Percentiles rank a stretch among this genome's conserved stretches.
phyloP scores from a whole-genome alignment of 805 yeast species.

The Metschnikowia colocasiae region DNA sequence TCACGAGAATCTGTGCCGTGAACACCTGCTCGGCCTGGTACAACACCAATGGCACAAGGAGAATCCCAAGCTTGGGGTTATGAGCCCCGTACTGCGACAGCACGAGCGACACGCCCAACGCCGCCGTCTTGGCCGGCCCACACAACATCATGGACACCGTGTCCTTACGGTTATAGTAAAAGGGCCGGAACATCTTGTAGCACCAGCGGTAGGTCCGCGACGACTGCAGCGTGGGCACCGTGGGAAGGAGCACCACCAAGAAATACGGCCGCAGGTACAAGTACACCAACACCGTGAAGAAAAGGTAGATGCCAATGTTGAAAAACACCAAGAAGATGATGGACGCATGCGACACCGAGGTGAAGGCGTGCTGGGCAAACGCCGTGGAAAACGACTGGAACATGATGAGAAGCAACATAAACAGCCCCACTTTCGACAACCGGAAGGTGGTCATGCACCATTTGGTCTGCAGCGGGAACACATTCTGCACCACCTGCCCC shows the following conservation, averaged over 20 bases:
- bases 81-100: conserved; percentile 72
- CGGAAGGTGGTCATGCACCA: conserved; percentile 56
- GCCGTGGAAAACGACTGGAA: conserved; percentile 84
- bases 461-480: conserved; percentile 61
- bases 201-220: conserved; percentile 43
- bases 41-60: conserved; percentile 77
- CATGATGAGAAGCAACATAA: conserved; percentile 75
- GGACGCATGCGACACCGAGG: conserved; percentile 61
- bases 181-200: conserved; percentile 52
- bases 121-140: conserved; percentile 93
- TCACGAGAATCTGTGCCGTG: conserved; percentile 69
- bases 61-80: conserved; percentile 59
- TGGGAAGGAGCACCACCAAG: conserved; percentile 39
- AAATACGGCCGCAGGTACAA: conserved; percentile 58
- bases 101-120: conserved; percentile 81
- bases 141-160: conserved; percentile 79
- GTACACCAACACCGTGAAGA: conserved; percentile 67
- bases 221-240: conserved; percentile 46
- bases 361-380: conserved; percentile 76
- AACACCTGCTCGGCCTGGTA: conserved; percentile 87
- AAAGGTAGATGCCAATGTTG: conserved; percentile 73
- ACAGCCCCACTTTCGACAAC: conserved; percentile 69
- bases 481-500: conserved; percentile 78
- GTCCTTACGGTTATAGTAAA: conserved; percentile 66
- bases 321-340: conserved; percentile 77